Evolutionary conservation across 2,329 filamentous ascomycete genomes (phyloP).

Genomic region (Eutypa lata): DNA sequence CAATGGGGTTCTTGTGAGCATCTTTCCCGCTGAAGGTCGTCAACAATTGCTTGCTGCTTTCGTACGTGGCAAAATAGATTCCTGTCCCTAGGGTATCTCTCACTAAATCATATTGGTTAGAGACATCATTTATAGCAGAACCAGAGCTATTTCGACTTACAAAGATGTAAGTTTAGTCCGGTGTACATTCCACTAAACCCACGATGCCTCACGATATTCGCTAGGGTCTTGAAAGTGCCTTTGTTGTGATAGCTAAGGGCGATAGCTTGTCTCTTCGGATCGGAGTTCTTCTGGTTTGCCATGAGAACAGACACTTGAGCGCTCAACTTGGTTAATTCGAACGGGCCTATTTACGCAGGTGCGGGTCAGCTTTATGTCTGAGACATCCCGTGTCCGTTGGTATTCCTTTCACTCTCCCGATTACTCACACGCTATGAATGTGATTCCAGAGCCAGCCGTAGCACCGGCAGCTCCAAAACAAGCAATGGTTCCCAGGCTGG

Average conservation of each 20-base stretch:
- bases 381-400: background rate
- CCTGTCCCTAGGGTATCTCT: conserved; percentile 79
- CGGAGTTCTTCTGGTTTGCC: conserved; percentile 52
- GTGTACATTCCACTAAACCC: conserved; percentile 75
- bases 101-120: conserved; percentile 45
- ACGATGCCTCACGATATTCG: conserved; percentile 72
- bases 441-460: conserved; percentile 75
- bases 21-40: conserved; percentile 70
- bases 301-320: conserved; percentile 81
- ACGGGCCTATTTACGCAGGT: conserved; percentile 56
- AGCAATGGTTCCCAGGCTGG: conserved; percentile 68
- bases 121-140: background rate
- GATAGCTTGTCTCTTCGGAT: conserved; percentile 53
- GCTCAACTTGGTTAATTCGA: conserved; percentile 86
- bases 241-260: conserved; percentile 73
- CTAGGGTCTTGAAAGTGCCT: conserved; percentile 72
- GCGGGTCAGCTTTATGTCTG: conserved; percentile 6
- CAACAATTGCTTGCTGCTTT: conserved; percentile 78
- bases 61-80: conserved; percentile 88
- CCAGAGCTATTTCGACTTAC: conserved; percentile 46
- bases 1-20: conserved; percentile 73
- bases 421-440: conserved; percentile 68
- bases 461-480: conserved; percentile 78
- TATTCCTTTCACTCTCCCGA: background rate
- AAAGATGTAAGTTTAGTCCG: conserved; percentile 73